phyloP scores from a whole-genome alignment of 2,329 filamentous ascomycete genomes.

The Ascochyta pisi region DNA sequence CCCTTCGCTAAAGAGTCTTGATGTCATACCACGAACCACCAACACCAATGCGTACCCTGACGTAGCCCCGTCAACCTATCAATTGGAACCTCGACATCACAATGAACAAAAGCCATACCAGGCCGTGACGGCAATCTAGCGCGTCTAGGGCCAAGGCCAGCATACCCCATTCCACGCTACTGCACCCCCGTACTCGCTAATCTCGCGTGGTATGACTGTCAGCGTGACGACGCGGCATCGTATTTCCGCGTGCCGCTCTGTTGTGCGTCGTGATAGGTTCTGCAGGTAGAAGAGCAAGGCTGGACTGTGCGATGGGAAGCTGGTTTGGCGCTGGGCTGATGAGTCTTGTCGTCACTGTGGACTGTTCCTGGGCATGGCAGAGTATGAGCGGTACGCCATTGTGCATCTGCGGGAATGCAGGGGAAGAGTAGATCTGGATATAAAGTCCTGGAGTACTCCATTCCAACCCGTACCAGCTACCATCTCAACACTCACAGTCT shows the following conservation, averaged over 20 bases:
- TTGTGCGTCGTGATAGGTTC: background rate
- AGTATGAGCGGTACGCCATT: background rate
- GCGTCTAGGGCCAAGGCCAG: background rate
- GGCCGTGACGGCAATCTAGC: background rate
- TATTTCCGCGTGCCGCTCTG: background rate
- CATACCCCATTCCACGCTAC: conserved; percentile 2
- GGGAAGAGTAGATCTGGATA: background rate
- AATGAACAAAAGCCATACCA: background rate
- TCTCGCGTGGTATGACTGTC: conserved; percentile 2
- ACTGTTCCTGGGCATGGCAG: background rate
- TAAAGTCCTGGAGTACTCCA: background rate
- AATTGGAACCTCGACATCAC: background rate
- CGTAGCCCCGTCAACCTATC: background rate
- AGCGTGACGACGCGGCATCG: conserved; percentile 1
- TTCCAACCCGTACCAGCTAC: too few species aligned
- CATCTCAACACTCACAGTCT: background rate
- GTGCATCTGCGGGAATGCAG: background rate
- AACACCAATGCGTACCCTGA: background rate
- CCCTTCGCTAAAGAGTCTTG: conserved; percentile 13
- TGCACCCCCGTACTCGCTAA: background rate
- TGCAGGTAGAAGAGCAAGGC: background rate
- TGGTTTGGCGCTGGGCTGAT: background rate
- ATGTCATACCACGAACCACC: conserved; percentile 4
- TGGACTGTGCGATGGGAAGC: background rate
- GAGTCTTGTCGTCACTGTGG: conserved; percentile 11